Evolutionary conservation across 176 grass and related monocot genomes (phyloP), one percentile per base, ranked within the genome.

Genomic region (Triticum turgidum): DNA sequence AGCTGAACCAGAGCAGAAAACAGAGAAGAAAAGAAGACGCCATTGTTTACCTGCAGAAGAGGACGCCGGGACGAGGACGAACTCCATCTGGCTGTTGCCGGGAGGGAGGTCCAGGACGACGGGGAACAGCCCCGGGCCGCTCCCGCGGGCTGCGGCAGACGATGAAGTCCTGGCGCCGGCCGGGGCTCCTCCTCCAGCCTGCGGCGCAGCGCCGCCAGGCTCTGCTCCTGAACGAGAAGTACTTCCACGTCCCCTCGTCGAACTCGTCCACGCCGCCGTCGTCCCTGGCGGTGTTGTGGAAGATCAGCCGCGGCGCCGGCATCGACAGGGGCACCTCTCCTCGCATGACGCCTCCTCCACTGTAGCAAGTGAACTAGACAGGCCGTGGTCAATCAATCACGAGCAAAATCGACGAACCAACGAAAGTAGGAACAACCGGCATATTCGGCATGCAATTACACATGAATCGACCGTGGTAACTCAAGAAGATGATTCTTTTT

Each of bases 91-190:
- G 9, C 17, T 66, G 81, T 80, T 91, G 81, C 89, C 89, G 61
- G 89, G 89, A 25, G 89, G 85, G 49, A 91, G 85, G 85, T 87
- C 81, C 20, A 91, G 89, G 82, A 87, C 69, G 69, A 87, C 69
- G 49, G 89, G 89, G 76, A 84, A 87, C 35, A 91, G 69, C 69
- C 76, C 65, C 11, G 59, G 74, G 37, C 58, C 7, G 15, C 61
- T 61, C 85, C 85, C 51, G 81, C 89, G 76, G 25, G 25, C 25
- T 25, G 0, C 25, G 25, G 81, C 89, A 91, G 81, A 91, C 15
- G 76, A 87, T 12, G 76, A 91, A 84, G 76, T 81, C 89, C 34
- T 59, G 64, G 21, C 73, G 76, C 25, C 41, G 63, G 76, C 25
- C 41, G 63, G 59, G 85, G 81, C 76, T 84, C 89, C 69, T 84